A percentile compares a stretch with the other conserved stretches of the same genome.
phyloP scores from a whole-genome alignment of 805 yeast genomes.

The Candida michaelii region DNA sequence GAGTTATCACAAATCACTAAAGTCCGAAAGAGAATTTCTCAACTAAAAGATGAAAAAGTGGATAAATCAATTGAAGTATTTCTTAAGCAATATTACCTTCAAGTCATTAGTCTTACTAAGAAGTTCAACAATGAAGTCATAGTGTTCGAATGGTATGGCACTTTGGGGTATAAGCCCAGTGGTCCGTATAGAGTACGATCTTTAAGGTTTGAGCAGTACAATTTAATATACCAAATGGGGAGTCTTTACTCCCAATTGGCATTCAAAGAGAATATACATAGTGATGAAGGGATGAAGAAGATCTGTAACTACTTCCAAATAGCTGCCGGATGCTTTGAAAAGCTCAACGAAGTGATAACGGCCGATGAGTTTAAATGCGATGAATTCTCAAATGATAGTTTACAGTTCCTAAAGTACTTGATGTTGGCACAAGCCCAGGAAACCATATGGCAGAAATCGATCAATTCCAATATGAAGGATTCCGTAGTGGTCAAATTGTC shows the following conservation, averaged over 20 bases:
- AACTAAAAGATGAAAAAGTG: slow-evolving; percentile 27
- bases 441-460: slow-evolving; percentile 75
- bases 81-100: slow-evolving; percentile 47
- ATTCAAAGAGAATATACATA: slow-evolving; percentile 39
- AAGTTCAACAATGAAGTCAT: slow-evolving; percentile 67
- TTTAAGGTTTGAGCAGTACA: slow-evolving; percentile 57
- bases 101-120: slow-evolving; percentile 40
- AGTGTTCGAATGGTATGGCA: slow-evolving; percentile 71
- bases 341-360: slow-evolving; percentile 8
- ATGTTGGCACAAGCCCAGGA: slow-evolving; percentile 89
- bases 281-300: slow-evolving; percentile 56
- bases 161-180: slow-evolving; percentile 55
- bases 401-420: slow-evolving; percentile 50
- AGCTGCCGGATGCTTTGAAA: slow-evolving; percentile 66
- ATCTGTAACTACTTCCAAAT: slow-evolving; percentile 66
- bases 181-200: slow-evolving; percentile 50
- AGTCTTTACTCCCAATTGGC: slow-evolving; percentile 62
- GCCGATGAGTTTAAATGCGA: slow-evolving; percentile 2
- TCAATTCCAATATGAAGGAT: slow-evolving; percentile 49
- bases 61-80: slow-evolving; percentile 35
- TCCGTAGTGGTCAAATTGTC: slow-evolving; percentile 65
- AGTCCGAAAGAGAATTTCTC: slow-evolving; percentile 43
- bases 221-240: slow-evolving; percentile 69
- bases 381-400: slow-evolving; percentile 47
- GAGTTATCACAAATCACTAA: slow-evolving; percentile 37